A percentile compares a stretch with the other conserved stretches of the same genome.
phyloP scores from a whole-genome alignment of 768 basidiomycete species.

The Lentinula detonsa region DNA sequence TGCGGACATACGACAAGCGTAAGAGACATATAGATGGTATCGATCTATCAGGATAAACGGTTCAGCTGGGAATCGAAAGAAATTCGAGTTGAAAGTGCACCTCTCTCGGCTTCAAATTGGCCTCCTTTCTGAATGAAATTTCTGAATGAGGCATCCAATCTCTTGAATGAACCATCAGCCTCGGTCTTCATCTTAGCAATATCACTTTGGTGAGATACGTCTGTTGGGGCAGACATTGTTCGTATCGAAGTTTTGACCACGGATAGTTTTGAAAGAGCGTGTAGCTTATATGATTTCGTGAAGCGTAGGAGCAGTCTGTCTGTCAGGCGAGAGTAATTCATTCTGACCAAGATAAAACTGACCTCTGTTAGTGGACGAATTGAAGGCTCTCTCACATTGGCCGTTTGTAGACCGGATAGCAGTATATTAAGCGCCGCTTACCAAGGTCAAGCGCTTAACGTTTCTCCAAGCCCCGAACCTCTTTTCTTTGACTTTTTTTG shows the following conservation, averaged over 20 bases:
- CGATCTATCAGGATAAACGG: conserved; percentile 43
- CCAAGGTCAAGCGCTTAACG: too few relatives aligned
- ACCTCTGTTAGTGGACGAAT: too few relatives aligned
- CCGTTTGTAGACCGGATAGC: not conserved
- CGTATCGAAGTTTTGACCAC: not conserved
- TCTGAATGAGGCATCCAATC: conserved; percentile 48
- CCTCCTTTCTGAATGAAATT: conserved; percentile 50
- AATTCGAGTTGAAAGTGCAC: conserved; percentile 29
- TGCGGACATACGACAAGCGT: conserved; percentile 66
- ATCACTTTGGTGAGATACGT: conserved; percentile 36
- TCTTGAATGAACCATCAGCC: conserved; percentile 48
- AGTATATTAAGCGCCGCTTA: not conserved
- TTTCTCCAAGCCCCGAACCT: too few relatives aligned
- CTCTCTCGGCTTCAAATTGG: conserved; percentile 69
- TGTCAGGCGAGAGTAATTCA: not conserved
- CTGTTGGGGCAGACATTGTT: conserved; percentile 7
- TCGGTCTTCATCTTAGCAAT: conserved; percentile 46
- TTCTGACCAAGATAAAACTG: not conserved
- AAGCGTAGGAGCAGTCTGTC: not conserved
- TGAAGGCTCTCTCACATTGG: not conserved
- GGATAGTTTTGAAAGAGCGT: not conserved
- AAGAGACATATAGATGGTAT: conserved; percentile 88
- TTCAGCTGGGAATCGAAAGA: not conserved
- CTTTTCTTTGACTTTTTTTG: too few relatives aligned
- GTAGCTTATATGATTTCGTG: not conserved